Conservation (phyloP, 2,329 filamentous ascomycete genomes). For the Colletotrichum australisinense region DNA sequence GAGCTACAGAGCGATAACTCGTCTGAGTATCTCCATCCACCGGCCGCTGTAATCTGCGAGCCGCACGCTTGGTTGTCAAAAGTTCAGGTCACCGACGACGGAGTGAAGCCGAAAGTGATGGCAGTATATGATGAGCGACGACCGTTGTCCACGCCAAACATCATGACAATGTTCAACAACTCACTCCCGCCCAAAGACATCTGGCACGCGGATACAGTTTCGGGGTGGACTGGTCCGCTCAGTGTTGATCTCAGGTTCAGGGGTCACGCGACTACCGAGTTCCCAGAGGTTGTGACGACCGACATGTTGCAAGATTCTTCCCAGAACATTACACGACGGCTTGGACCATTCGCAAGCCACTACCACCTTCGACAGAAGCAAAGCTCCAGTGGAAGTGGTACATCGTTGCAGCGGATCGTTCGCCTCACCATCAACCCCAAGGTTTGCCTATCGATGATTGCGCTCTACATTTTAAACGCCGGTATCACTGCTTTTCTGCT, state of each 20-base stretch:
- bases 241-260: neutral
- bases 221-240: neutral
- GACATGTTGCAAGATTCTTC: neutral
- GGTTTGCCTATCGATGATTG: conserved; percentile 13
- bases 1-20: neutral
- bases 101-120: neutral
- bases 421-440: conserved; percentile 8
- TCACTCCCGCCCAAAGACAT: neutral
- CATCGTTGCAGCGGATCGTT: neutral
- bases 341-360: conserved; percentile 5
- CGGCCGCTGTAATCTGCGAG: conserved; percentile 13
- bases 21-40: neutral
- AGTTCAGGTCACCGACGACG: conserved; percentile 14
- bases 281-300: neutral
- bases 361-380: neutral
- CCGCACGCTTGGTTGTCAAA: conserved; percentile 16
- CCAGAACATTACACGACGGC: neutral
- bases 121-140: neutral
- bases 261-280: neutral
- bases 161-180: conserved; percentile 1
- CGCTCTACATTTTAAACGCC: neutral
- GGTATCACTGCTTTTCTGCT: neutral
- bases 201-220: neutral
- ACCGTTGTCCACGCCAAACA: neutral
- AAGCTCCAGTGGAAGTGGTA: neutral